Percentiles rank a stretch among this genome's conserved stretches.
These are phyloP conservation scores for Vachellia collinsii DNA, from an alignment of 306 rosid species.

Conservation along the genomic window DNA sequence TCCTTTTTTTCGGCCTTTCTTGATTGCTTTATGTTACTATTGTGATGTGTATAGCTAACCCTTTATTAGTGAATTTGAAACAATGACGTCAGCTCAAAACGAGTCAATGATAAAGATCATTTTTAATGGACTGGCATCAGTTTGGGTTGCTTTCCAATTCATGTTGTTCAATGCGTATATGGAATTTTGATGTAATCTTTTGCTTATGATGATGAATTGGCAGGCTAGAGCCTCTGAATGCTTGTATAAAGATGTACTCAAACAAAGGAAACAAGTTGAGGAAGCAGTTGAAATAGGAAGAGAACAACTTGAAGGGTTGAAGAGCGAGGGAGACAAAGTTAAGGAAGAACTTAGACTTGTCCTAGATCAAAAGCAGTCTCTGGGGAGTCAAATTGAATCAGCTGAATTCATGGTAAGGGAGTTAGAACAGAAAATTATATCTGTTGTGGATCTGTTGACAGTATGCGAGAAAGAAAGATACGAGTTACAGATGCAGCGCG, in stretches of 20 bases:
- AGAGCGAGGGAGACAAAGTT: slow-evolving; percentile 51
- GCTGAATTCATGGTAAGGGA: slow-evolving; percentile 58
- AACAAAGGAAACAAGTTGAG: slow-evolving; percentile 60
- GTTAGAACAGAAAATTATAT: slow-evolving; percentile 64
- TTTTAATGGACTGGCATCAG: background rate
- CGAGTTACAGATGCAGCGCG: slow-evolving; percentile 69
- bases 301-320: slow-evolving; percentile 56
- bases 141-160: slow-evolving; percentile 23
- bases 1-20: no score
- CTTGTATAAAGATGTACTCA: slow-evolving; percentile 60
- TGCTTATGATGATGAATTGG: slow-evolving; percentile 27
- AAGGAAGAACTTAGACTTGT: slow-evolving; percentile 66
- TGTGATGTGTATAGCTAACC: background rate
- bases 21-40: no score
- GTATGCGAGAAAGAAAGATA: slow-evolving; percentile 70
- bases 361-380: slow-evolving; percentile 51
- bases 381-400: slow-evolving; percentile 76
- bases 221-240: slow-evolving; percentile 78
- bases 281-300: slow-evolving; percentile 63
- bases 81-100: no score
- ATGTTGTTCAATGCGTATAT: background rate
- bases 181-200: slow-evolving; percentile 24
- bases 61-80: no score
- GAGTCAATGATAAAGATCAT: no score
- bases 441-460: slow-evolving; percentile 74